Evolutionary conservation across 345 rosid genomes (phyloP).

Genomic region (Pistacia atlantica): DNA sequence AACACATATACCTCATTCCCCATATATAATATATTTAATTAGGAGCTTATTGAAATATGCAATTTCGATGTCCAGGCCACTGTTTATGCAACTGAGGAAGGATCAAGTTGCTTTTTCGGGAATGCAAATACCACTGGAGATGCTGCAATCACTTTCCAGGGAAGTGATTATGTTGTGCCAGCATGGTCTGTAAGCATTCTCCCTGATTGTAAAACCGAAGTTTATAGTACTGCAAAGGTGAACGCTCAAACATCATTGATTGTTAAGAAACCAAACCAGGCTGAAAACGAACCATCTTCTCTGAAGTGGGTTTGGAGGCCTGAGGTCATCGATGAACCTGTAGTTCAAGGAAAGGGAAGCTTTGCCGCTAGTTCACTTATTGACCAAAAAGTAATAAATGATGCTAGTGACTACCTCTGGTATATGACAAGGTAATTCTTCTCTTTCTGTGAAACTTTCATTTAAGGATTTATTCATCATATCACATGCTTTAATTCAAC

Average conservation of each 20-base stretch:
- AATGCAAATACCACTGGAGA: constrained; percentile 47
- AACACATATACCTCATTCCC: background rate
- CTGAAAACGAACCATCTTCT: constrained; percentile 33
- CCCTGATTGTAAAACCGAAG: constrained; percentile 58
- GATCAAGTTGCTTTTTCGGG: constrained; percentile 56
- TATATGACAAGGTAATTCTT: constrained; percentile 60
- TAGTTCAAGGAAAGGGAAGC: constrained; percentile 38
- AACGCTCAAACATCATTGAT: constrained; percentile 54
- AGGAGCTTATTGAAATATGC: background rate
- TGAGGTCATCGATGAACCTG: constrained; percentile 31
- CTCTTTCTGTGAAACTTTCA: no score
- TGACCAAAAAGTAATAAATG: constrained; percentile 63
- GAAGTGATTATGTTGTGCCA: constrained; percentile 42
- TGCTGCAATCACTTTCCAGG: constrained; percentile 49
- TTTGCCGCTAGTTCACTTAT: constrained; percentile 30
- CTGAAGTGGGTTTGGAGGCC: constrained; percentile 69
- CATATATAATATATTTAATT: no score
- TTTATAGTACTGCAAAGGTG: constrained; percentile 69
- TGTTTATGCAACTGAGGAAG: constrained; percentile 31
- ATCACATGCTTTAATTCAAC: background rate
- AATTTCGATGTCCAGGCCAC: constrained; percentile 41
- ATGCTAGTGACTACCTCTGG: constrained; percentile 69
- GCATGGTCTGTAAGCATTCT: constrained; percentile 79
- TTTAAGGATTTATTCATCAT: no score
- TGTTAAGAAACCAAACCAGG: constrained; percentile 34